Base-by-base conservation (phyloP, 805 yeast genomes). In the Wickerhamiella slavikovae region DNA sequence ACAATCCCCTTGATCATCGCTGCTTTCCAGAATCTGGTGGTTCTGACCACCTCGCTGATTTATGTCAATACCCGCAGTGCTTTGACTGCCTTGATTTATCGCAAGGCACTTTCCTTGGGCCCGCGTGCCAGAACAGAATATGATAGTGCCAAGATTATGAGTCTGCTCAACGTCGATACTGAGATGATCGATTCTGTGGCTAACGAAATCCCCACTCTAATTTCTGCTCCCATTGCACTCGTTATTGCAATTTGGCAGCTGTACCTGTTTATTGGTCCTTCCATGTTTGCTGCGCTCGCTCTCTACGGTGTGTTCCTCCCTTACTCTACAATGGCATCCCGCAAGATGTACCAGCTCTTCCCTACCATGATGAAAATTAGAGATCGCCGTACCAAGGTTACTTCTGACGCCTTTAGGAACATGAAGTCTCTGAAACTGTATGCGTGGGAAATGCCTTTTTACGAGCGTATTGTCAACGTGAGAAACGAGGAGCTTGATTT, bases 361-460 rank as follows among this genome's bases (percentile, higher is more conserved):
- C 77, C 74, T 43, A 49, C 60, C 6, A 91, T 79, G 49, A 82
- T 83, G 96, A 62, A 61, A 34, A 64, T 65, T 44, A 83, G 85
- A 48, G 99, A 89, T 54, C 77, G 73, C 48, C 71, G 99, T 58
- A 77, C 93, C 13, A 70, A 92, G 40, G 59, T 80, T 23, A 73
- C 79, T 32, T 69, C 78, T 35, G 94, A 83, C 50, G 80, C 82
- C 31, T 61, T 83, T 49, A 75, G 78, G 49, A 80, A 79, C 47
- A 79, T 83, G 48, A 83, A 82, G 52, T 79, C 94, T 4, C 60
- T 89, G 47, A 89, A 89, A 50, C 62, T 91, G 26, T 91, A 91
- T 45, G 91, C 91, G 2, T 89, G 99, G 99, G 99, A 89, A 54
- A 55, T 49, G 20, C 93, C 96, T 2, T 82, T 78, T 49, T 66